Evolutionary conservation across 805 yeast species (phyloP), one percentile per base, ranked within the genome.

Genomic region (Lipomyces anomalus): DNA sequence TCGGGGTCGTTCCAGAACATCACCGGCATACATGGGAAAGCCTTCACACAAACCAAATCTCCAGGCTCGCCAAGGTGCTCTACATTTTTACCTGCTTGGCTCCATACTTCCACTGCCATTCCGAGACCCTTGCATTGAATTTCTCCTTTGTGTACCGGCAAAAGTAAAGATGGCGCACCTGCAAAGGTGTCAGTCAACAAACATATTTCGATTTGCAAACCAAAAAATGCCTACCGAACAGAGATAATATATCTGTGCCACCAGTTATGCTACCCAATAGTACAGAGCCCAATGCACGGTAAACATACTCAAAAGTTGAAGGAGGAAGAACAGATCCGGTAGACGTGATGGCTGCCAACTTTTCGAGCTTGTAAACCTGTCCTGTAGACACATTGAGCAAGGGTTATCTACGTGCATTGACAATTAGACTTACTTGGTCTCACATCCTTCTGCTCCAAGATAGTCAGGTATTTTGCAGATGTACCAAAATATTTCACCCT

Each of bases 11-110:
- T 49, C 54, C 53, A 55, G 35, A 55, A 55, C 45, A 36, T 45
- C 29, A 55, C 58, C n/a, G 58, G 58, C 58, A 55, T 55, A 37
- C 56, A 53, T 4, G 58, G 58, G 43, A 54, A 54, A 7, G 40
- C 44, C 26, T 40, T 42, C 13, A 49, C 46, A 35, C 58, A 55
- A 6, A 55, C 58, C 7, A 55, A 37, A 33, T 55, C 58, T 16
- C 58, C 58, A 13, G 56, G 43, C 32, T 40, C 43, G n/a, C 50
- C 52, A 17, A 39, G 40, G 7, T 32, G 22, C 5, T 43, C 51
- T 9, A 48, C 39, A 16, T 21, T 22, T 18, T 35, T 23, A 21
- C 58, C 58, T 9, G 28, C 38, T 18, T 50, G 32, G 22, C 46
- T 53, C 56, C 56, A 54, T 7, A 55, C 55, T 32, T 55, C 41